These are phyloP conservation scores for Cymbopogon citratus DNA, from an alignment of 176 grass and related monocot species.

Conservation along the genomic window DNA sequence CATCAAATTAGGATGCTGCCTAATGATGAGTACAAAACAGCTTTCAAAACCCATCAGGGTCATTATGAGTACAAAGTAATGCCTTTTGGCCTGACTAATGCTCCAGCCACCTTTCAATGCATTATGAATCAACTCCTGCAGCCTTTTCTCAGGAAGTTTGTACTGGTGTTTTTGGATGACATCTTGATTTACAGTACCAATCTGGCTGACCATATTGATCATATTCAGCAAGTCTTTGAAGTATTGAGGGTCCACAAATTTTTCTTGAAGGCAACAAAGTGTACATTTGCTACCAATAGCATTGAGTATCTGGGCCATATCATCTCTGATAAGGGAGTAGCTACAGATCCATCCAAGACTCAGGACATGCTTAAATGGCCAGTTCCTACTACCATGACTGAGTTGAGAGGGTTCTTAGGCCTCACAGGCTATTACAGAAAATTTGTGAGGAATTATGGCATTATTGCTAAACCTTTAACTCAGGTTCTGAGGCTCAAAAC, in stretches of 20 bases:
- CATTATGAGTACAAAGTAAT: neutral
- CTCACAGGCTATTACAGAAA: too few species aligned
- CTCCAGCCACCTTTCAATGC: neutral
- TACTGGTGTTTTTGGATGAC: neutral
- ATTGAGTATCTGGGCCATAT: neutral
- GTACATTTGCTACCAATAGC: neutral
- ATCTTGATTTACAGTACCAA: neutral
- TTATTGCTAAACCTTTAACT: too few species aligned
- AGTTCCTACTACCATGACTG: too few species aligned
- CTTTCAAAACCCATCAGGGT: neutral
- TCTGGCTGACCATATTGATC: neutral
- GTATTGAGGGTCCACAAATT: neutral
- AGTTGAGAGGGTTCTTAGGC: too few species aligned
- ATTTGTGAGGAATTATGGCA: too few species aligned
- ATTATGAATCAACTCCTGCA: too few species aligned
- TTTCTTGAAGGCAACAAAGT: neutral
- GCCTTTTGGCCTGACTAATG: neutral
- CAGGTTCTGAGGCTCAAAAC: too few species aligned
- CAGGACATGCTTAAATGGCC: rapidly evolving
- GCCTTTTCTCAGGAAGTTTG: neutral
- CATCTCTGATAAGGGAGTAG: neutral
- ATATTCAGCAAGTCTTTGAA: neutral
- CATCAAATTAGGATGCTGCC: neutral
- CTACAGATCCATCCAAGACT: rapidly evolving
- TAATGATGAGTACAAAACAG: neutral